Percentiles rank a stretch among this genome's conserved stretches.
Conservation (phyloP, 306 rosid genomes). For the Amphicarpaea edgeworthii region DNA sequence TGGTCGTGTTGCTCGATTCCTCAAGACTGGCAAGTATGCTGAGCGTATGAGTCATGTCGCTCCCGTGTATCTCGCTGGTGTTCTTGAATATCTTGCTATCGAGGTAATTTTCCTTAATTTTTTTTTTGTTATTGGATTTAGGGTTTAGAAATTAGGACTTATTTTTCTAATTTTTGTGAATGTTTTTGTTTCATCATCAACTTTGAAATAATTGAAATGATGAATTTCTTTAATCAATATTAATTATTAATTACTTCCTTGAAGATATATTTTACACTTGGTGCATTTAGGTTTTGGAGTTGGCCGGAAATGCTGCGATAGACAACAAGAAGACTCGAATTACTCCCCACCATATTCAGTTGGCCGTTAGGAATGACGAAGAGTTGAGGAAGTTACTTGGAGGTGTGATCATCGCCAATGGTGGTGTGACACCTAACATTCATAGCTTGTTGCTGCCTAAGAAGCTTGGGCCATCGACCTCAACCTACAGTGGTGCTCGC, state of each 20-base stretch:
- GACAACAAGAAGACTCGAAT: slow-evolving; percentile 95
- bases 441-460: slow-evolving; percentile 90
- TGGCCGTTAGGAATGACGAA: slow-evolving; percentile 84
- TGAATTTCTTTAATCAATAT: too few species aligned
- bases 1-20: slow-evolving; percentile 88
- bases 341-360: slow-evolving; percentile 87
- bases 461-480: slow-evolving; percentile 62
- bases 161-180: not conserved
- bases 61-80: slow-evolving; percentile 93
- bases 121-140: slow-evolving; percentile 5
- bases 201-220: too few species aligned
- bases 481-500: slow-evolving; percentile 55
- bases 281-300: slow-evolving; percentile 69
- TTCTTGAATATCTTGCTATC: slow-evolving; percentile 90
- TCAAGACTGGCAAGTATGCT: slow-evolving; percentile 92
- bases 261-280: not conserved
- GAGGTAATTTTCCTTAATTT: slow-evolving; percentile 57
- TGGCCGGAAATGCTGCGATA: slow-evolving; percentile 94
- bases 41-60: slow-evolving; percentile 96
- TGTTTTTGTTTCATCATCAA: too few species aligned
- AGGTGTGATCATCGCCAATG: slow-evolving; percentile 89
- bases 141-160: slow-evolving; percentile 45
- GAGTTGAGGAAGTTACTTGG: slow-evolving; percentile 95
- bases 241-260: not conserved
- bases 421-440: slow-evolving; percentile 98